These are phyloP conservation scores for Alternaria rosae DNA, from an alignment of 2,329 filamentous ascomycete species.

Conservation along the genomic window DNA sequence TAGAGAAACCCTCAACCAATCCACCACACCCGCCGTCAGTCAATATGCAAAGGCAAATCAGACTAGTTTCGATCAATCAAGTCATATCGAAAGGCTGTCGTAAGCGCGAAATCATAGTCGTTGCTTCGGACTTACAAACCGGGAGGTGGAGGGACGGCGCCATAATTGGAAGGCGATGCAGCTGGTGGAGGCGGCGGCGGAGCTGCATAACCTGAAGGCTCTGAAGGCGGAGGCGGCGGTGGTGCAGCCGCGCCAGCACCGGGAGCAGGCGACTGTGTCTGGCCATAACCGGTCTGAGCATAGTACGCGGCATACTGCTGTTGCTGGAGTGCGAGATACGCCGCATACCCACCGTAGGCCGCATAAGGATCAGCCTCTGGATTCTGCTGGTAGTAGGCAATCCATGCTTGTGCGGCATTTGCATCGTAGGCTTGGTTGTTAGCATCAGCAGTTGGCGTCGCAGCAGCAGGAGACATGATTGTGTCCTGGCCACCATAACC, in stretches of 20 bases:
- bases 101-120: constrained; percentile 24
- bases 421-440: constrained; percentile 65
- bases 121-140: constrained; percentile 38
- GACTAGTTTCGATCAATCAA: constrained; percentile 19
- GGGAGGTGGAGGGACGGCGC: constrained; percentile 46
- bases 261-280: constrained; percentile 38
- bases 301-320: constrained; percentile 44
- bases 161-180: constrained; percentile 45
- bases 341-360: constrained; percentile 78
- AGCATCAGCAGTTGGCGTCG: constrained; percentile 52
- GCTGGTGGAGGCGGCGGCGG: constrained; percentile 47
- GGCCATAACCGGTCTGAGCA: constrained; percentile 31
- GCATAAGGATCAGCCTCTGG: constrained; percentile 88
- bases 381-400: constrained; percentile 64
- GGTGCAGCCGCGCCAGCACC: constrained; percentile 34
- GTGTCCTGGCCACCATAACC: constrained; percentile 26
- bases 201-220: constrained; percentile 35
- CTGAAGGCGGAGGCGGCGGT: constrained; percentile 42
- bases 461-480: constrained; percentile 45
- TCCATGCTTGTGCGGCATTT: constrained; percentile 84
- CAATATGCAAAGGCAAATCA: constrained; percentile 4
- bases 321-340: constrained; percentile 37
- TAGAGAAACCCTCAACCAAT: background rate
- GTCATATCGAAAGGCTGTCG: constrained; percentile 15
- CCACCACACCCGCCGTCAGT: constrained; percentile 1